Conservation (phyloP, 2,329 filamentous ascomycete species). For the Xylariaceae sp. region DNA sequence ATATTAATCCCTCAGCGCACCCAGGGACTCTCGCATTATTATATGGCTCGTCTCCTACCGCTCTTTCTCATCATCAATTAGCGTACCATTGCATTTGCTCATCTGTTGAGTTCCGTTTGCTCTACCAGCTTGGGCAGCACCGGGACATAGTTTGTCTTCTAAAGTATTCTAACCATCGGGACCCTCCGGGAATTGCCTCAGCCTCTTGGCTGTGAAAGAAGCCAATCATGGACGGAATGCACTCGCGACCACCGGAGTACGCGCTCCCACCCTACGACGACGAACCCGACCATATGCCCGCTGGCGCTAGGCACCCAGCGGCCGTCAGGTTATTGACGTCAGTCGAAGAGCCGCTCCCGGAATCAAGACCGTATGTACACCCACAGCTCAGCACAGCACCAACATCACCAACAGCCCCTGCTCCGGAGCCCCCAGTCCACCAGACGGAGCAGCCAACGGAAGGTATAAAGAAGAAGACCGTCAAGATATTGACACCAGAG, state of each 20-base stretch:
- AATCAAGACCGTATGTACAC: slow-evolving; percentile 50
- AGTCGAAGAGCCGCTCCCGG: slow-evolving; percentile 49
- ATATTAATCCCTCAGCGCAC: background rate
- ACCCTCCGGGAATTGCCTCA: slow-evolving; percentile 8
- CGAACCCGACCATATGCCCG: slow-evolving; percentile 43
- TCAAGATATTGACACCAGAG: slow-evolving; percentile 22
- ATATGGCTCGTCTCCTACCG: background rate
- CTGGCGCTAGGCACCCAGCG: slow-evolving; percentile 41
- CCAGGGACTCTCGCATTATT: background rate
- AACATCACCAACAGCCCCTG: slow-evolving; percentile 13
- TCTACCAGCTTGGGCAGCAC: slow-evolving; percentile 3
- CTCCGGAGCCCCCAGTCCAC: slow-evolving; percentile 26
- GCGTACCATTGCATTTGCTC: background rate
- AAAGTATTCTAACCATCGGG: slow-evolving; percentile 15
- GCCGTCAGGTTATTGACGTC: slow-evolving; percentile 58
- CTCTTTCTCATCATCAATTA: background rate
- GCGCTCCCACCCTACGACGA: slow-evolving; percentile 52
- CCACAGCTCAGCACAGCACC: slow-evolving; percentile 23
- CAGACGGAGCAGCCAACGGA: slow-evolving; percentile 12
- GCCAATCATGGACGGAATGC: slow-evolving; percentile 44
- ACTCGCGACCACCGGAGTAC: slow-evolving; percentile 53
- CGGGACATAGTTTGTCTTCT: background rate
- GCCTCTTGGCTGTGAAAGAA: slow-evolving; percentile 4
- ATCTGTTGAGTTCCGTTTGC: background rate
- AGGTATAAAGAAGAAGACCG: slow-evolving; percentile 22